Evolutionary conservation across 805 yeast species (phyloP).

Genomic region (Lipomyces orientalis): DNA sequence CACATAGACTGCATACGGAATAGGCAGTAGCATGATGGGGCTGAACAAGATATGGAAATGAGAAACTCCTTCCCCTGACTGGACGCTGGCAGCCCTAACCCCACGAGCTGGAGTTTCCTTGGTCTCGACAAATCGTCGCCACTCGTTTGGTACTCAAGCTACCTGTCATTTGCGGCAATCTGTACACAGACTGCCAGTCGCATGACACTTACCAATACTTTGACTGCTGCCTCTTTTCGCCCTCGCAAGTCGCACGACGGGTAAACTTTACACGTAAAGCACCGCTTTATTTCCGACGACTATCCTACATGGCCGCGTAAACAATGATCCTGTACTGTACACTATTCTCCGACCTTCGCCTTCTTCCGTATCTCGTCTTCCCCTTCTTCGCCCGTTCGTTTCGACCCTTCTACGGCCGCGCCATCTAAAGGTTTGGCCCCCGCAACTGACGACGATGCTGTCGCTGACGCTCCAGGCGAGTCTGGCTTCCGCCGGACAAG

Average conservation of each 20-base stretch:
- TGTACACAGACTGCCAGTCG: neutral
- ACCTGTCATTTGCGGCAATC: neutral
- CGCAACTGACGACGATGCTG: neutral
- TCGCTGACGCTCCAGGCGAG: conserved; percentile 3
- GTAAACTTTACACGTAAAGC: too few species aligned
- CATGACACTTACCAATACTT: neutral
- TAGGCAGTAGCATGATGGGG: neutral
- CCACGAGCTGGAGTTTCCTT: neutral
- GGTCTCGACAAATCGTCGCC: neutral
- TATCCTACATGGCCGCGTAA: neutral
- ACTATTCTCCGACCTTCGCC: neutral
- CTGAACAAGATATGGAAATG: neutral
- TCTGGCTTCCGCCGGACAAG: conserved; percentile 29
- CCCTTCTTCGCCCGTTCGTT: neutral
- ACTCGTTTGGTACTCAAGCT: neutral
- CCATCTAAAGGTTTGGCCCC: neutral
- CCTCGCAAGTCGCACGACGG: neutral
- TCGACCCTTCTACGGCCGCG: neutral
- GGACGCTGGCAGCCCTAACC: neutral
- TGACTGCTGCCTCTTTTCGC: neutral
- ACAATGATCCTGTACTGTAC: neutral
- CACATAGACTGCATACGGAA: neutral
- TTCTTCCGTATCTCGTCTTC: neutral
- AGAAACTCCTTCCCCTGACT: neutral
- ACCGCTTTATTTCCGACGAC: too few species aligned